Evolutionary conservation across 2,329 filamentous ascomycete species (phyloP).

Genomic region (Aphanoascus verrucosus): DNA sequence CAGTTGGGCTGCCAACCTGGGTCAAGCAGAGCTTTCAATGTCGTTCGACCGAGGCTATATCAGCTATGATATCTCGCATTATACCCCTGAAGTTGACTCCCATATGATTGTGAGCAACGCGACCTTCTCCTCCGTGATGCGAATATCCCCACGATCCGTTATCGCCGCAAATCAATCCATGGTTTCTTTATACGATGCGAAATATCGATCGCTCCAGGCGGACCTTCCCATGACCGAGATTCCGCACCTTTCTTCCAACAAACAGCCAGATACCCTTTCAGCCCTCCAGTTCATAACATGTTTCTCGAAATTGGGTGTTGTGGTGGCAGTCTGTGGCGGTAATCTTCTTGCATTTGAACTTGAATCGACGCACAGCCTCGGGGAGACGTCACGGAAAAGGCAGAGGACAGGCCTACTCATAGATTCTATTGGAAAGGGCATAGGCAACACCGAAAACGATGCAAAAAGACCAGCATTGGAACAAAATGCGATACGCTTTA

Average conservation of each 20-base stretch:
- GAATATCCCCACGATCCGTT: conserved; percentile 34
- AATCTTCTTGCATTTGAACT: conserved; percentile 38
- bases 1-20: conserved; percentile 34
- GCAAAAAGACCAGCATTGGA: conserved; percentile 22
- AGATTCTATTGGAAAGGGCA: conserved; percentile 35
- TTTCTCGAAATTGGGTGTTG: conserved; percentile 35
- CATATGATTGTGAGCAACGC: conserved; percentile 30
- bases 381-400: conserved; percentile 28
- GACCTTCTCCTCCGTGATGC: conserved; percentile 33
- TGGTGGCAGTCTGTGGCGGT: conserved; percentile 33
- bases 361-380: conserved; percentile 23
- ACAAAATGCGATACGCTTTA: conserved; percentile 24
- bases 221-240: conserved; percentile 29
- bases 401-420: conserved; percentile 33
- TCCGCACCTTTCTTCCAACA: conserved; percentile 19
- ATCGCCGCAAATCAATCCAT: conserved; percentile 33
- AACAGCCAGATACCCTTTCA: conserved; percentile 17
- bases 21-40: conserved; percentile 30
- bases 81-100: conserved; percentile 30
- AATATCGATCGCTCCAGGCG: conserved; percentile 38
- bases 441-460: conserved; percentile 25
- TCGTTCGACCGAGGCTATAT: conserved; percentile 33
- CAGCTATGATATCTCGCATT: conserved; percentile 36
- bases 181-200: conserved; percentile 39
- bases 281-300: conserved; percentile 34